These are phyloP conservation scores for Aspergillus nidulans DNA, from an alignment of 495 filamentous ascomycete species.

Conservation along the genomic window DNA sequence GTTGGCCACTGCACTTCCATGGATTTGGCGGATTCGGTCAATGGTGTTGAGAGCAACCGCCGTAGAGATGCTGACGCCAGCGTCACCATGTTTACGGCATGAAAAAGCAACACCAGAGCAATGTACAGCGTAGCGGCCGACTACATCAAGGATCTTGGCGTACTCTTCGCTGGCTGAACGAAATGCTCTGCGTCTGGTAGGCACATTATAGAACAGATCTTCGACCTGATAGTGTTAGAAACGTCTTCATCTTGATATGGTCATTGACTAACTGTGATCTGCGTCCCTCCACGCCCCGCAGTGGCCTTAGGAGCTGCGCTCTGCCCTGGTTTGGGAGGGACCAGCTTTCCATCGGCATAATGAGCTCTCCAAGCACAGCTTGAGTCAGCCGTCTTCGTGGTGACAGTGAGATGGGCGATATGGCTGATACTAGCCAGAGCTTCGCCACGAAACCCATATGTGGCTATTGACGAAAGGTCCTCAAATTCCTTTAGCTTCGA, in stretches of 20 bases:
- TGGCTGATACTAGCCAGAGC: slow-evolving; percentile 98
- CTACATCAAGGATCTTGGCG: slow-evolving; percentile 93
- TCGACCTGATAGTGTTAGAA: slow-evolving; percentile 58
- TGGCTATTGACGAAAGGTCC: slow-evolving; percentile 84
- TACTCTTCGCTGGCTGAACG: slow-evolving; percentile 92
- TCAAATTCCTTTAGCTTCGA: slow-evolving; percentile 95
- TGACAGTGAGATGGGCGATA: slow-evolving; percentile 92
- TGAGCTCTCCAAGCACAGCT: slow-evolving; percentile 85
- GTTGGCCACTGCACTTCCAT: slow-evolving; percentile 81
- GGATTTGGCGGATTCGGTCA: slow-evolving; percentile 86
- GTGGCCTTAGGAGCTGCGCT: slow-evolving; percentile 80
- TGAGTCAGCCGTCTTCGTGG: slow-evolving; percentile 87
- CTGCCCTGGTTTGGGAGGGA: slow-evolving; percentile 88
- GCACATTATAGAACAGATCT: slow-evolving; percentile 95
- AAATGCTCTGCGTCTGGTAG: slow-evolving; percentile 83
- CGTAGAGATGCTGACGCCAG: slow-evolving; percentile 74
- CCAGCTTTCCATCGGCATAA: slow-evolving; percentile 80
- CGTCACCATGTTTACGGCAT: slow-evolving; percentile 93
- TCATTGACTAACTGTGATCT: slow-evolving; percentile 67
- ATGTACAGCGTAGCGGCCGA: slow-evolving; percentile 94
- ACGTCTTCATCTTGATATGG: neutral
- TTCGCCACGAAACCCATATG: slow-evolving; percentile 97
- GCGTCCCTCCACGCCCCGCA: slow-evolving; percentile 90
- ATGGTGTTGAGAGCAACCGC: slow-evolving; percentile 62
- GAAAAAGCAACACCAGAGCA: slow-evolving; percentile 87